Base-by-base conservation (phyloP, 495 filamentous ascomycete genomes). In the Penicillium parvum region DNA sequence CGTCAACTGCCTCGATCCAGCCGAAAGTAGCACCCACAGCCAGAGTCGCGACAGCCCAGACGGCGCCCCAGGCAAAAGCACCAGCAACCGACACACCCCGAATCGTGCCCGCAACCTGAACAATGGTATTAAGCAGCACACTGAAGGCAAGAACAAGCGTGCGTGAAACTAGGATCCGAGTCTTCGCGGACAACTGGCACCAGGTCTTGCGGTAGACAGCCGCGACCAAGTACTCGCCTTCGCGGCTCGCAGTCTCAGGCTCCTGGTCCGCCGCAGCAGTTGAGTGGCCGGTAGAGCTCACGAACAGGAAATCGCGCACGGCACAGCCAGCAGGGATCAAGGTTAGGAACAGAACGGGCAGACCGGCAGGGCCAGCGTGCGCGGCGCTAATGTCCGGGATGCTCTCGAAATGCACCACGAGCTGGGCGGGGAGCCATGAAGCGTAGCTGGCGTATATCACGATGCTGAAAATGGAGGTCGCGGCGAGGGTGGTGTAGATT, bases 241-340 rank as follows among this genome's bases (percentile, higher is more conserved):
- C 46, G 79, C 64, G 14, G 61, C 78, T 19, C 71, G 77, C 73
- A 21, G 61, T 68, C 1, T 81, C 72, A 49, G 83, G 68, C 50
- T 78, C 81, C 9, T 64, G 50, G 36, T 68, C 66, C 34, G 71
- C 56, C 21, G 57, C 47, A 10, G 57, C 43, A 5, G 67, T 58
- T 11, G 54, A 55, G 16, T 65, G 69, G 3, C 75, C 75, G 2
- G 75, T 68, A 9, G 78, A 79, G 47, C 81, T 86, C 20, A 79
- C 81, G 57, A 94, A 90, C 41, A 95, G 76, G 59, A 94, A 88
- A 33, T 73, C 72, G 32, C 76, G 72, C 17, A 82, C 81, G 1
- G 86, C 84, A 45, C 76, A 71, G 7, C 89, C 89, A 17, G 77
- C 68, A 2, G 78, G 80, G n/a, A 85, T 53, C 26, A 88, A 62